A percentile compares a stretch with the other conserved stretches of the same genome.
These are phyloP conservation scores for Aspergillus caelatus DNA, from an alignment of 2,329 filamentous ascomycete genomes.

Conservation along the genomic window DNA sequence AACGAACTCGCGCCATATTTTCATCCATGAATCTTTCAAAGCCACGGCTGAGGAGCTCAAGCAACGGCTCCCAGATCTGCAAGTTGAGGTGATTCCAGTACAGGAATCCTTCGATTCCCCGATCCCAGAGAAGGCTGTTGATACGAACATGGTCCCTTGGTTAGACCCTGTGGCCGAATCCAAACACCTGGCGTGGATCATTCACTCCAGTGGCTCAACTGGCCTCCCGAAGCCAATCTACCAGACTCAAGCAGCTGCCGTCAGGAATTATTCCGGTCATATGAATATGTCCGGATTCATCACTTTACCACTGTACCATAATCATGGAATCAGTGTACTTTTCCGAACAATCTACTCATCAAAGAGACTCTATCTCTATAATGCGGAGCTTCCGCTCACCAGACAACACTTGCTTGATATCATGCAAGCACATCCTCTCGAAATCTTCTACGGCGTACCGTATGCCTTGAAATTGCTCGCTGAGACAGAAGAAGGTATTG, in stretches of 20 bases:
- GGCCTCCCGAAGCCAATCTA: slow-evolving; percentile 67
- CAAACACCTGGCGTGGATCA: slow-evolving; percentile 45
- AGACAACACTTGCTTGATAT: slow-evolving; percentile 50
- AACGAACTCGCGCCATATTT: slow-evolving; percentile 41
- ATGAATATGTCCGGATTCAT: slow-evolving; percentile 55
- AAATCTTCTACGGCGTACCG: slow-evolving; percentile 64
- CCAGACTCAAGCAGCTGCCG: slow-evolving; percentile 55
- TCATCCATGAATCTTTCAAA: slow-evolving; percentile 31
- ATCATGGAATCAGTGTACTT: slow-evolving; percentile 59
- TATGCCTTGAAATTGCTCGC: slow-evolving; percentile 66
- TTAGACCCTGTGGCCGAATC: slow-evolving; percentile 32
- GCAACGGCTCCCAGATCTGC: slow-evolving; percentile 21
- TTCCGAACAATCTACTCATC: slow-evolving; percentile 56
- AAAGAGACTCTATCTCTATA: slow-evolving; percentile 58
- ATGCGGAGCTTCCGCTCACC: slow-evolving; percentile 59
- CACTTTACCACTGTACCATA: slow-evolving; percentile 62
- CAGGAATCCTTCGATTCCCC: slow-evolving; percentile 24
- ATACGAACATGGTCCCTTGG: slow-evolving; percentile 26
- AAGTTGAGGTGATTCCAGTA: slow-evolving; percentile 32
- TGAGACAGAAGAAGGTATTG: slow-evolving; percentile 59
- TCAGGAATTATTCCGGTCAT: slow-evolving; percentile 52
- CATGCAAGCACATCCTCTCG: slow-evolving; percentile 47
- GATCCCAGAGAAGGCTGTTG: slow-evolving; percentile 15
- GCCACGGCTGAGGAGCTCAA: slow-evolving; percentile 27
- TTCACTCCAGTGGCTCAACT: slow-evolving; percentile 61